Percentiles rank a stretch among this genome's conserved stretches.
phyloP scores from a whole-genome alignment of 371 early-diverging fungal species.

The Mortierella sp. region DNA sequence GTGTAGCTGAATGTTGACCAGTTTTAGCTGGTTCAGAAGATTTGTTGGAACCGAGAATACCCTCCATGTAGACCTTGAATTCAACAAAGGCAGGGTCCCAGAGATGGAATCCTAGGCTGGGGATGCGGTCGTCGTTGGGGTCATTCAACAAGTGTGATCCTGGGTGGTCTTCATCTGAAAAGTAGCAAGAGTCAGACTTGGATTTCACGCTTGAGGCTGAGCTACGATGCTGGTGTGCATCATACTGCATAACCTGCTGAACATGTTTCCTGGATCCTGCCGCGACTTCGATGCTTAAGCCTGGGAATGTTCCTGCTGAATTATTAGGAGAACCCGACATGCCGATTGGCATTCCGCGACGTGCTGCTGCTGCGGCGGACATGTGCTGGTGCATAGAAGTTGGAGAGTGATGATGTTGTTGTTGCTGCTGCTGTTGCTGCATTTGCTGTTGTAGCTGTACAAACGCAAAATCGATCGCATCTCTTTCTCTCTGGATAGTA shows the following conservation, averaged over 20 bases:
- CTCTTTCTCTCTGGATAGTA: slow-evolving; percentile 34
- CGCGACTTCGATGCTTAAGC: slow-evolving; percentile 21
- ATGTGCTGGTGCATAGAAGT: slow-evolving; percentile 41
- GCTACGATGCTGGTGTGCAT: slow-evolving; percentile 42
- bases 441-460: slow-evolving; percentile 37
- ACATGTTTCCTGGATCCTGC: slow-evolving; percentile 36
- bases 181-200: slow-evolving; percentile 56
- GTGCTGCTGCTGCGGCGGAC: slow-evolving; percentile 42
- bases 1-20: slow-evolving; percentile 11
- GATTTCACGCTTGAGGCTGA: slow-evolving; percentile 49
- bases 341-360: slow-evolving; percentile 35
- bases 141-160: slow-evolving; percentile 49
- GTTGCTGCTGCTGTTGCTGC: slow-evolving; percentile 29
- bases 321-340: slow-evolving; percentile 7
- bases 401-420: slow-evolving; percentile 22
- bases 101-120: slow-evolving; percentile 51
- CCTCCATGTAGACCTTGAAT: slow-evolving; percentile 49
- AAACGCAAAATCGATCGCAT: slow-evolving; percentile 45
- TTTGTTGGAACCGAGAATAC: slow-evolving; percentile 21
- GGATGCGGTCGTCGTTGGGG: slow-evolving; percentile 45
- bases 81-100: slow-evolving; percentile 56
- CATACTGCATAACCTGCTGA: slow-evolving; percentile 44
- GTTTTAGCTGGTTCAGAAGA: not conserved
- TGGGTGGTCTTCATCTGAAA: slow-evolving; percentile 55
- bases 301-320: not conserved